phyloP scores from a whole-genome alignment of 2,329 filamentous ascomycete species.

The Bisporella sp. region DNA sequence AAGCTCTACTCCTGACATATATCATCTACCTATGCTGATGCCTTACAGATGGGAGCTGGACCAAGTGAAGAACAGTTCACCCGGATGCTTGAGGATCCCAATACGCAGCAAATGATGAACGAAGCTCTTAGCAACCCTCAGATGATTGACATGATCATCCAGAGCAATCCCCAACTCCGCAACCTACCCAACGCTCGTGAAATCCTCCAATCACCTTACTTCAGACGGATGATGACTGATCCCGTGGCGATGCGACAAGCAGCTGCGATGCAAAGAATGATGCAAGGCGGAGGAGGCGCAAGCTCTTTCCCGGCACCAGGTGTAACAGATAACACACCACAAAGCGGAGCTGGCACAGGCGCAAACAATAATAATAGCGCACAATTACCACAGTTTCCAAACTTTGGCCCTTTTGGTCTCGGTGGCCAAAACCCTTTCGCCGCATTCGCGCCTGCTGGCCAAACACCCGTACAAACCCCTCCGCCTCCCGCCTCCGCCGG shows the following conservation, averaged over 20 bases:
- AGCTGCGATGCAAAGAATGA: conserved; percentile 71
- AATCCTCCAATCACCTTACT: conserved; percentile 80
- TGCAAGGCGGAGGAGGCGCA: conserved; percentile 41
- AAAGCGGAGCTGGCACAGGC: conserved; percentile 25
- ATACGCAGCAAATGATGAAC: conserved; percentile 81
- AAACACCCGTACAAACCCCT: conserved; percentile 22
- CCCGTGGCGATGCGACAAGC: conserved; percentile 78
- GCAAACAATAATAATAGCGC: background rate
- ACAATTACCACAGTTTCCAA: too few relatives aligned
- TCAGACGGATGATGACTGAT: conserved; percentile 89
- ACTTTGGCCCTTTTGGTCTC: too few relatives aligned
- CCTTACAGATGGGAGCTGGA: conserved; percentile 76
- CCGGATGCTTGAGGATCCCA: conserved; percentile 81
- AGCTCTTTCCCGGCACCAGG: conserved; percentile 82
- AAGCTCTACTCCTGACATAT: conserved; percentile 35
- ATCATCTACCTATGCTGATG: conserved; percentile 15
- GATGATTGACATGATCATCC: conserved; percentile 90
- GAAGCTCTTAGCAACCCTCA: conserved; percentile 94
- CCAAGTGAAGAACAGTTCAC: conserved; percentile 75
- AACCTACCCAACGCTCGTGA: conserved; percentile 68
- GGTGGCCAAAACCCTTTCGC: conserved; percentile 50
- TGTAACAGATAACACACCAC: conserved; percentile 75
- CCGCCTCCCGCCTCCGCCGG: conserved; percentile 24
- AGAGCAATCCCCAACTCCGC: conserved; percentile 77
- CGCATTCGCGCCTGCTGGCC: conserved; percentile 39